Evolutionary conservation across 2,329 filamentous ascomycete genomes (phyloP).

Genomic region (Arthrobotrys pseudoclavata): DNA sequence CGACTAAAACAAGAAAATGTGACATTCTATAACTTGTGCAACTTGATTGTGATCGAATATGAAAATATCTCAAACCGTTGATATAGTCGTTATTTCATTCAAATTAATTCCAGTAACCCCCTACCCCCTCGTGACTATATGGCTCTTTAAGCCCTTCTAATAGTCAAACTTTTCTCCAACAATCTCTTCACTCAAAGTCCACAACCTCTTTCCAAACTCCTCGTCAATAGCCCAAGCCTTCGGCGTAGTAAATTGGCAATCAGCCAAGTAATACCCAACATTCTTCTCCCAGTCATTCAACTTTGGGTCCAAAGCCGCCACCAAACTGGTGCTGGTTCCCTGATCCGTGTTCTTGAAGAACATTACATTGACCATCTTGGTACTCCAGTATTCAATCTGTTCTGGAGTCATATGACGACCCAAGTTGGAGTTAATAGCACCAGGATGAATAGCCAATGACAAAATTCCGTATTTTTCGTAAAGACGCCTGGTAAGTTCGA

Average conservation of each 20-base stretch:
- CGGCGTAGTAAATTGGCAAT: slow-evolving; percentile 41
- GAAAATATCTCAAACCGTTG: too few species aligned
- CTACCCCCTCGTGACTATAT: too few species aligned
- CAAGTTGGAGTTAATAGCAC: slow-evolving; percentile 61
- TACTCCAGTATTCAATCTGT: slow-evolving; percentile 10
- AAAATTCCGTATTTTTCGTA: slow-evolving; percentile 64
- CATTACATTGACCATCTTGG: slow-evolving; percentile 9
- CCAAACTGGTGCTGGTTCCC: slow-evolving; percentile 67
- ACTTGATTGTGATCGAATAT: too few species aligned
- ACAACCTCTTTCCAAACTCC: slow-evolving; percentile 67
- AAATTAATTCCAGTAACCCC: background rate
- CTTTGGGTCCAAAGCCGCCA: slow-evolving; percentile 67
- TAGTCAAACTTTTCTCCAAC: slow-evolving; percentile 66
- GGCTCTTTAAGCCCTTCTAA: too few species aligned
- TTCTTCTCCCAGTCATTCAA: slow-evolving; percentile 63
- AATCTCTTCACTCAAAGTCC: slow-evolving; percentile 68
- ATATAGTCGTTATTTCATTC: too few species aligned
- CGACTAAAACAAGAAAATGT: too few species aligned
- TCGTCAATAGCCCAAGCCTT: slow-evolving; percentile 64
- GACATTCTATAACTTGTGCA: too few species aligned
- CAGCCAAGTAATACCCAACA: slow-evolving; percentile 36
- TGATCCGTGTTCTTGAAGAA: slow-evolving; percentile 65
- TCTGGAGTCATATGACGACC: slow-evolving; percentile 17
- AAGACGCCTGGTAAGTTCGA: slow-evolving; percentile 66
- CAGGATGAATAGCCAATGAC: slow-evolving; percentile 68